Evolutionary conservation across 2,329 filamentous ascomycete species (phyloP), one percentile per base, ranked within the genome.

Genomic region (Cordyceps sp.): DNA sequence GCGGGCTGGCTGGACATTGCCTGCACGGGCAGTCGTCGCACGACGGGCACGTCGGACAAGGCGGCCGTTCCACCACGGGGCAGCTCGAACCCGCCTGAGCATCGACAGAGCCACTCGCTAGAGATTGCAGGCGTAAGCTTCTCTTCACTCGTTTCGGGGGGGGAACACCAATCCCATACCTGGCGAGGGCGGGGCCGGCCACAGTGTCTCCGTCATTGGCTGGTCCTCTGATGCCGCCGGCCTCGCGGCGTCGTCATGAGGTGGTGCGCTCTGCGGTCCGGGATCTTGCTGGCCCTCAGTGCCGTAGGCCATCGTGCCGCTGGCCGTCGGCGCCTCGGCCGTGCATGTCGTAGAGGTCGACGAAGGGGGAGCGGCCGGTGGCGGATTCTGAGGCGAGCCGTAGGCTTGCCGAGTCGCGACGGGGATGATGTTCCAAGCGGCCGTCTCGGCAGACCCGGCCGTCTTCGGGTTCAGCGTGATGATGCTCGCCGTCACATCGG

Each of bases 31-130:
- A 37, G 9, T 29, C 32, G 4, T 40, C 37, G 25, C 42, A 46
- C 10, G 37, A 31, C 12, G 42, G 42, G 16, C 39, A 47, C 3
- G 35, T 33, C 16, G 38, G 36, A 29, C 40, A 42, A 9, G 33
- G 16, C 13, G 34, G 14, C 12, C 26, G 22, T 24, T 35, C 30
- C 13, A 35, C 15, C 7, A 25, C 15, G 22, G 34, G 26, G 14
- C 24, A 32, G 20, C 19, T 29, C 3, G 37, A 31, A 6, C 21
- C 12, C 16, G 24, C 12, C n/a, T 28, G 17, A 16, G 13, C 15
- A 6, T 19, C 16, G 29, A 17, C 12, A 16, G 17, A 8, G 13
- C 13, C 5, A 14, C 26, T 28, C 32, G 7, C 16, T 10, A 6
- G 15, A n/a, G n/a, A n/a, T n/a, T n/a, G n/a, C n/a, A n/a, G n/a